A percentile compares a stretch with the other conserved stretches of the same genome.
phyloP scores from a whole-genome alignment of 371 early-diverging fungal genomes.

The Catenaria anguillulae region DNA sequence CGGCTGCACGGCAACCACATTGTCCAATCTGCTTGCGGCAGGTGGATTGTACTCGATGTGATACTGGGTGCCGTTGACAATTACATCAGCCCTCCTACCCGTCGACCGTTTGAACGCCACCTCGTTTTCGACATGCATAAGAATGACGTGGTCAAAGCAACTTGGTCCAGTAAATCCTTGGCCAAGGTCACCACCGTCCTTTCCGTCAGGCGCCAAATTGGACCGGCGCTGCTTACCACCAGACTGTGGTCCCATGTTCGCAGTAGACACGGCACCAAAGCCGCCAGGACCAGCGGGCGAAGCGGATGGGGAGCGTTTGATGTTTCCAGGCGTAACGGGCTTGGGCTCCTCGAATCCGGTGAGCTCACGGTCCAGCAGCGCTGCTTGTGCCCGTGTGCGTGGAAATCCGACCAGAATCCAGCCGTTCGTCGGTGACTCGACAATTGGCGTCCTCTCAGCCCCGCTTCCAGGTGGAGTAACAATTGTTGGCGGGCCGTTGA shows the following conservation, averaged over 20 bases:
- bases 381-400: constrained; percentile 26
- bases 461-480: too few relatives aligned
- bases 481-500: too few relatives aligned
- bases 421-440: constrained; percentile 18
- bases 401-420: constrained; percentile 37
- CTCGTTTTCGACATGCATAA: constrained; percentile 33
- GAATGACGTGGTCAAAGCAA: constrained; percentile 29
- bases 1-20: constrained; percentile 13
- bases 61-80: constrained; percentile 25
- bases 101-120: constrained; percentile 22
- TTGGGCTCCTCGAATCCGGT: constrained; percentile 43
- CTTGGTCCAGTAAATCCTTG: too few relatives aligned
- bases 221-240: constrained; percentile 16
- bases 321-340: constrained; percentile 30
- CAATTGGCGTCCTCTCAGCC: neutral
- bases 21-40: too few relatives aligned
- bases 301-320: constrained; percentile 18
- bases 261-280: too few relatives aligned
- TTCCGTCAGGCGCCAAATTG: constrained; percentile 22
- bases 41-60: constrained; percentile 34
- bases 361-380: constrained; percentile 31
- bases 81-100: constrained; percentile 28
- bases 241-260: too few relatives aligned
- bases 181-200: too few relatives aligned
- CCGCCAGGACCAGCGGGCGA: too few relatives aligned